Base-by-base conservation (phyloP, 2,329 filamentous ascomycete genomes). In the Knufia fluminis region DNA sequence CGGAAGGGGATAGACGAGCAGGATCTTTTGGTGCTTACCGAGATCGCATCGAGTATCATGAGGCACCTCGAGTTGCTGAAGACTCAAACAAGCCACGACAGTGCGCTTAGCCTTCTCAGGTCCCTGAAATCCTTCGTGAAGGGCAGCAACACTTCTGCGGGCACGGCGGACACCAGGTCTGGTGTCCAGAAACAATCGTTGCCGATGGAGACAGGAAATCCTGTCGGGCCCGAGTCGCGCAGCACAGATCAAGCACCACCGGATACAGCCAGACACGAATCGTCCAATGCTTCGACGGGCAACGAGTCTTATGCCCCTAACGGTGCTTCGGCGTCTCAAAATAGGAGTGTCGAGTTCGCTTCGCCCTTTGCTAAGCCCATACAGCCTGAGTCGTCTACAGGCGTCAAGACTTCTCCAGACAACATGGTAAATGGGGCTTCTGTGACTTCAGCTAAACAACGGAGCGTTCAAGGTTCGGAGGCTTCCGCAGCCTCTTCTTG, bases 41-140 rank as follows among this genome's bases (percentile, higher is more conserved):
- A 78, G 31, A 68, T 82, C 62, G 68, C 73, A 0, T 65, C 66
- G n/a, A 73, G 76, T 2, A 68, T 79, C 4, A 79, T 80, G 68
- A 74, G 78, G 31, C 79, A 83, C 50, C 62, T 84, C 7, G 77
- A 79, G 63, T 75, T 71, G 68, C 75, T 66, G 39, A 69, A 71
- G 54, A 70, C 67, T 52, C 72, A 64, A 47, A 74, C 69, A 48
- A 76, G 72, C 56, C 75, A 72, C 56, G 72, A 68, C 58, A 72
- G 69, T 56, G 74, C 68, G 38, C 76, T 69, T 52, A 72, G 69
- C 58, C 80, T 73, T 66, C 72, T 72, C 33, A 69, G 73, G 12
- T 75, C 75, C 0, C 61, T 80, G 4, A 74, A 72, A 2, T 67
- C 69, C 20, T 79, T 77, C 42, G 72, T 76, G 7, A 73, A 77